These are phyloP conservation scores for Pichia ethanolica DNA, from an alignment of 805 yeast genomes.

Conservation along the genomic window DNA sequence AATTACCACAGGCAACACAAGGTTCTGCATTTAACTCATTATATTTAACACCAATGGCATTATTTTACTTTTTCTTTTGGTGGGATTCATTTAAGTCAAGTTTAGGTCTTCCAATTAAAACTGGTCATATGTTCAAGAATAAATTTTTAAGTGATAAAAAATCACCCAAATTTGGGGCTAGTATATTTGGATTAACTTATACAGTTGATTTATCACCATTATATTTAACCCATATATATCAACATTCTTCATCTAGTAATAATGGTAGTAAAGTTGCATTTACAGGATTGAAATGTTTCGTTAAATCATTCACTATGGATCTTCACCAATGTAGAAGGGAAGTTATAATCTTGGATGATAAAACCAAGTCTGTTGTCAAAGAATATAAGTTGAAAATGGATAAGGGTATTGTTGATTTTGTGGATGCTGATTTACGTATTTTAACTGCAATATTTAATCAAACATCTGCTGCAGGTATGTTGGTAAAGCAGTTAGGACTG, in stretches of 20 bases:
- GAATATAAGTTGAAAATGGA: constrained; percentile 52
- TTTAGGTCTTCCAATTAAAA: constrained; percentile 68
- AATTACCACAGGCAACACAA: constrained; percentile 12
- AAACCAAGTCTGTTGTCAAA: constrained; percentile 37
- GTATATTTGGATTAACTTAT: constrained; percentile 68
- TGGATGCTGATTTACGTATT: constrained; percentile 61
- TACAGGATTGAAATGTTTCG: constrained; percentile 65
- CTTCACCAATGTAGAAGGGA: constrained; percentile 55
- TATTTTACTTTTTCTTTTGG: constrained; percentile 72
- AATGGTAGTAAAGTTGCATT: constrained; percentile 41
- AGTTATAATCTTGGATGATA: constrained; percentile 23
- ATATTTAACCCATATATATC: constrained; percentile 65
- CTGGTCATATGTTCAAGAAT: constrained; percentile 60
- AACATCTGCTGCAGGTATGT: constrained; percentile 36
- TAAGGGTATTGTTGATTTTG: constrained; percentile 64
- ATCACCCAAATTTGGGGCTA: constrained; percentile 27
- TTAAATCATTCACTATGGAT: constrained; percentile 52
- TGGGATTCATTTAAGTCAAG: constrained; percentile 80
- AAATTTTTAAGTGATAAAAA: constrained; percentile 26
- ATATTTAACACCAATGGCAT: constrained; percentile 65
- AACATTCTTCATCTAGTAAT: constrained; percentile 34
- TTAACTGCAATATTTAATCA: constrained; percentile 60
- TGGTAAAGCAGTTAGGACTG: constrained; percentile 29
- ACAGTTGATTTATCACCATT: constrained; percentile 66
- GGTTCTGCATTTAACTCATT: constrained; percentile 52